Conservation (phyloP, 306 rosid species). For the Adenanthera pavonina region DNA sequence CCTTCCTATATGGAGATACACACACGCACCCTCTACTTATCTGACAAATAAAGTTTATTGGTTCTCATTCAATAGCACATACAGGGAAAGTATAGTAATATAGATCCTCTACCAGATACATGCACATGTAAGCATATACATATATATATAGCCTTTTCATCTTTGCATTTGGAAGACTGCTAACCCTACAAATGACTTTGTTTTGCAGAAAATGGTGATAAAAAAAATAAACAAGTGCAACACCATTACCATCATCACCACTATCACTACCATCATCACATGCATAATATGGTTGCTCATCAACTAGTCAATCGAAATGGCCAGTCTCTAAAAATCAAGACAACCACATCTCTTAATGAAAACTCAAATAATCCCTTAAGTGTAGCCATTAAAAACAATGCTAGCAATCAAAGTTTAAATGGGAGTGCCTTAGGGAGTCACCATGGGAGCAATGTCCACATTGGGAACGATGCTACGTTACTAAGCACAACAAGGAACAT, state of each 20-base stretch:
- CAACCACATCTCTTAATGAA: conserved; percentile 2
- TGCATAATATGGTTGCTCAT: conserved; percentile 29
- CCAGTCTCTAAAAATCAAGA: background rate
- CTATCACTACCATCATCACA: conserved; percentile 20
- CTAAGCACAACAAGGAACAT: background rate
- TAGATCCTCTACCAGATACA: background rate
- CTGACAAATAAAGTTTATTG: background rate
- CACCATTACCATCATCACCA: conserved; percentile 29
- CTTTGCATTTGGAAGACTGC: background rate
- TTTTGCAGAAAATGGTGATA: conserved; percentile 16
- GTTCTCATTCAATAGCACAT: background rate
- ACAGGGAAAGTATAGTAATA: too few relatives aligned
- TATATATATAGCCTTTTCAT: background rate
- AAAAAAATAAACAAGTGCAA: conserved; percentile 22
- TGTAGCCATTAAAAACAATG: background rate
- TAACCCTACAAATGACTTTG: background rate
- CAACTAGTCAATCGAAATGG: background rate
- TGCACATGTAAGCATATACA: too few relatives aligned
- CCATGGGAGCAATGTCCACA: conserved; percentile 24
- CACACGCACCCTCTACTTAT: too few relatives aligned
- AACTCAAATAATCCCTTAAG: conserved; percentile 9
- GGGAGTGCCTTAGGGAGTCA: conserved; percentile 28
- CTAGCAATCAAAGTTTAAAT: background rate
- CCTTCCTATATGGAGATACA: too few relatives aligned
- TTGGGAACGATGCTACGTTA: conserved; percentile 7